phyloP scores from a whole-genome alignment of 495 filamentous ascomycete genomes.

The Podospora conica region DNA sequence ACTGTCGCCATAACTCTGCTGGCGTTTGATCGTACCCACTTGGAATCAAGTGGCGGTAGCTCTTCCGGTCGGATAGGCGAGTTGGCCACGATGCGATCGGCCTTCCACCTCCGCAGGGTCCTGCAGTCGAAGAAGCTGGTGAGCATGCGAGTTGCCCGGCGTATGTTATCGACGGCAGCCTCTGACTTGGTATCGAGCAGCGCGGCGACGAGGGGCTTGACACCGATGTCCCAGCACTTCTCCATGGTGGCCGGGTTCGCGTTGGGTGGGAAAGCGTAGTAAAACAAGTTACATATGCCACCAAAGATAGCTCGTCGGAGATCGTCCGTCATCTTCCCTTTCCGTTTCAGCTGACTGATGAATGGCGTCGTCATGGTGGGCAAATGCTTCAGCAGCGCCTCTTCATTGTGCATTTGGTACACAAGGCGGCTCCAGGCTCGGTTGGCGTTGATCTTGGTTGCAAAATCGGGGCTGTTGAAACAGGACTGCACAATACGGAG shows the following conservation, averaged over 20 bases:
- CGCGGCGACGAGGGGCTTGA: conserved; percentile 49
- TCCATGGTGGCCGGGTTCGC: conserved; percentile 57
- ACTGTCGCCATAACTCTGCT: conserved; percentile 55
- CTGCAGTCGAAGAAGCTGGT: conserved; percentile 61
- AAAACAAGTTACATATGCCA: conserved; percentile 72
- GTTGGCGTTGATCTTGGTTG: conserved; percentile 69
- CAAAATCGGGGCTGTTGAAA: conserved; percentile 71
- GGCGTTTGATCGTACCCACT: conserved; percentile 77
- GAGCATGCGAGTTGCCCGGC: conserved; percentile 57
- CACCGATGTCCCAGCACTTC: conserved; percentile 70
- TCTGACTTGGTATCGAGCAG: conserved; percentile 30
- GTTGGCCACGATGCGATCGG: conserved; percentile 57
- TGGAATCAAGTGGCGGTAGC: conserved; percentile 70
- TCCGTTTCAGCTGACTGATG: conserved; percentile 60
- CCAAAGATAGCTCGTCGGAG: conserved; percentile 55
- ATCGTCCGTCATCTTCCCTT: conserved; percentile 51
- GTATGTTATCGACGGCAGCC: conserved; percentile 31
- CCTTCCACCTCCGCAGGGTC: conserved; percentile 63
- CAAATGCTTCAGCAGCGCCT: conserved; percentile 54
- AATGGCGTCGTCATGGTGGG: conserved; percentile 66
- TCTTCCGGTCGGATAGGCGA: conserved; percentile 58
- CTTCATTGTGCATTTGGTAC: conserved; percentile 58
- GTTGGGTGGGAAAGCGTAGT: conserved; percentile 76
- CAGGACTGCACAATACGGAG: conserved; percentile 70
- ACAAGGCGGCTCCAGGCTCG: conserved; percentile 79